phyloP scores from a whole-genome alignment of 1,139 yeast genomes.

The Komagataea norvegica region DNA sequence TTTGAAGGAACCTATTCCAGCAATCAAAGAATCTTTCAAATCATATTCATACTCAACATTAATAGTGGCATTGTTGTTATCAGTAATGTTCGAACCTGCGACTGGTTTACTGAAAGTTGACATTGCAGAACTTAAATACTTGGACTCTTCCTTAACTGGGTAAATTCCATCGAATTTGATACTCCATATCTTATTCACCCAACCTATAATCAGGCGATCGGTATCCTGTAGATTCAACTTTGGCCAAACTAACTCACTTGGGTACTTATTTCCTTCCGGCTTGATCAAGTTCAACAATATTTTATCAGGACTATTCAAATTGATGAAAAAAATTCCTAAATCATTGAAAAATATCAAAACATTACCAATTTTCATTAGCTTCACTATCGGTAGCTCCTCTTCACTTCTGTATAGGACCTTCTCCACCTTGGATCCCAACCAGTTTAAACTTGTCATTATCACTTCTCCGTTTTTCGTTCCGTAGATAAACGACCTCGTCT shows the following conservation, averaged over 20 bases:
- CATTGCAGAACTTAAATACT: constrained; percentile 56
- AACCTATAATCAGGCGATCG: constrained; percentile 69
- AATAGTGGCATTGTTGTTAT: constrained; percentile 44
- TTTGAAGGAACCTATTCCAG: constrained; percentile 73
- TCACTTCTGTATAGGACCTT: constrained; percentile 37
- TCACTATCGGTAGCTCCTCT: constrained; percentile 69
- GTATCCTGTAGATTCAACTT: constrained; percentile 63
- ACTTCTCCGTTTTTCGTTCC: constrained; percentile 94
- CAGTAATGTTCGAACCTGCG: constrained; percentile 1
- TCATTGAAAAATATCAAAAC: constrained; percentile 83
- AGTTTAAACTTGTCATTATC: constrained; percentile 65
- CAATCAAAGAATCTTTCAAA: constrained; percentile 49
- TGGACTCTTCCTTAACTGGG: constrained; percentile 22
- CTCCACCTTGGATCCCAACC: constrained; percentile 84
- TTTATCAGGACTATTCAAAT: constrained; percentile 39
- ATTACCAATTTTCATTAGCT: constrained; percentile 56
- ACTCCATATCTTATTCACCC: constrained; percentile 80
- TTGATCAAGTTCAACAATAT: constrained; percentile 48
- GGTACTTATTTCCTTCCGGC: constrained; percentile 47
- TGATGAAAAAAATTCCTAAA: constrained; percentile 62
- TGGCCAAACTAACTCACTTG: constrained; percentile 87
- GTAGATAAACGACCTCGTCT: constrained; percentile 61
- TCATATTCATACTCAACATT: constrained; percentile 51
- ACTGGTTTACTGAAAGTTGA: constrained; percentile 50
- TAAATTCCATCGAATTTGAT: constrained; percentile 42